Conservation (phyloP, 2,329 filamentous ascomycete genomes). For the Verticillium nonalfalfae region DNA sequence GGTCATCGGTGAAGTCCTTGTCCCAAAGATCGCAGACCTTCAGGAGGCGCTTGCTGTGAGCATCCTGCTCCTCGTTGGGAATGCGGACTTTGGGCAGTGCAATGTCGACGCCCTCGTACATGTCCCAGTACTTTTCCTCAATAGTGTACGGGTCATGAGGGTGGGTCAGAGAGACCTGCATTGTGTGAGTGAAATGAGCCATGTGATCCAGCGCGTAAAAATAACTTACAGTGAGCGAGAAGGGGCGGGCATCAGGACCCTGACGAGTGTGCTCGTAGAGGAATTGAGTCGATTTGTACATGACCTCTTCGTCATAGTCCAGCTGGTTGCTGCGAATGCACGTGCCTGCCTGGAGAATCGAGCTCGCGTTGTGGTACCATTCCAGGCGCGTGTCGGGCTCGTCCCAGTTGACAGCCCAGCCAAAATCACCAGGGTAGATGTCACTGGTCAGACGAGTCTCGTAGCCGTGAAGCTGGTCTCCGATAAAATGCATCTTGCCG, state of each 20-base stretch:
- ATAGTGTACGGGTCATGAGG: conserved; percentile 95
- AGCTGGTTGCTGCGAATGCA: conserved; percentile 92
- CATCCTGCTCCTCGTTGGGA: conserved; percentile 73
- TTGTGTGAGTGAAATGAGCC: not conserved
- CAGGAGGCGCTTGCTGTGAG: conserved; percentile 80
- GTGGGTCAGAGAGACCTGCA: conserved; percentile 76
- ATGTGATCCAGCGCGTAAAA: not conserved
- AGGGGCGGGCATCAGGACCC: conserved; percentile 66
- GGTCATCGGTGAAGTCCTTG: conserved; percentile 75
- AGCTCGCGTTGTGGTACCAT: conserved; percentile 96
- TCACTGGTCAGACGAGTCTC: conserved; percentile 90
- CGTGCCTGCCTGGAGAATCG: conserved; percentile 81
- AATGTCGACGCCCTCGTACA: conserved; percentile 86
- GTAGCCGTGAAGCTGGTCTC: conserved; percentile 90
- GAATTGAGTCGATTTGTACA: conserved; percentile 86
- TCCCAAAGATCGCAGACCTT: conserved; percentile 85
- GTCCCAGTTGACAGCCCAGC: conserved; percentile 95
- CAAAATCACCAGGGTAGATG: conserved; percentile 91
- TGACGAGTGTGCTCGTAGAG: conserved; percentile 86
- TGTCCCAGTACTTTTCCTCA: conserved; percentile 86
- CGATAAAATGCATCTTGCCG: conserved; percentile 97
- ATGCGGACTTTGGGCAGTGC: conserved; percentile 73
- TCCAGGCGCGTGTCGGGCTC: conserved; percentile 78
- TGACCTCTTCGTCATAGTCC: conserved; percentile 93
- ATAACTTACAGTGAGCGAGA: conserved; percentile 63